Conservation (phyloP, 352 stramenopile genomes). For the Nothophytophthora sp. region DNA sequence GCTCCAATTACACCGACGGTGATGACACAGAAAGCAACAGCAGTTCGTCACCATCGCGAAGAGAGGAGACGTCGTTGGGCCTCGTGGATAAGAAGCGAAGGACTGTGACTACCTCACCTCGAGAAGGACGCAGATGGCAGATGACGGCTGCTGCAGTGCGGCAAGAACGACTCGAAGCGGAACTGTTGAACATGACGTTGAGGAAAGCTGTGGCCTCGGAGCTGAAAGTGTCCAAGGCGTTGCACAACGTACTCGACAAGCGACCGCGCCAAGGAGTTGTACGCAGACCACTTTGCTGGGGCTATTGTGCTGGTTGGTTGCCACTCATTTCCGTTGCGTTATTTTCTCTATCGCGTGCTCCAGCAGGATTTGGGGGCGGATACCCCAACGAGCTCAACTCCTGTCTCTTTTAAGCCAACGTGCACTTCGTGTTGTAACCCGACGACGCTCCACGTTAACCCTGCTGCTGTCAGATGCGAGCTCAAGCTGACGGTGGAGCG, state of each 20-base stretch:
- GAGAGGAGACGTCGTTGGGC: neutral
- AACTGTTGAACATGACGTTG: constrained; percentile 9
- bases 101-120: too few relatives aligned
- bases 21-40: neutral
- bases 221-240: constrained; percentile 9
- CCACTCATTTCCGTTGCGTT: neutral
- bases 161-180: constrained; percentile 6
- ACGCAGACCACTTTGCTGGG: neutral
- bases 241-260: constrained; percentile 5
- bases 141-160: constrained; percentile 1
- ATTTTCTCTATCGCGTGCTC: neutral
- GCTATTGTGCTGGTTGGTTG: neutral
- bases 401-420: neutral
- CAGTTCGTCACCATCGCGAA: too few relatives aligned
- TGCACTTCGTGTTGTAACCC: constrained; percentile 11
- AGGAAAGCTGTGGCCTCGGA: constrained; percentile 6
- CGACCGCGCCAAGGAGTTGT: neutral
- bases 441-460: constrained; percentile 16
- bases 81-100: neutral
- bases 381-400: too few relatives aligned
- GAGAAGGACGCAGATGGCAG: neutral
- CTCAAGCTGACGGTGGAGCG: constrained; percentile 9
- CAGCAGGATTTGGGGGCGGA: too few relatives aligned
- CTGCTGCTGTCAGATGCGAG: constrained; percentile 1
- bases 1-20: neutral